These are phyloP conservation scores for Pleurotus citrinopileatus DNA, from an alignment of 768 basidiomycete species.

Conservation along the genomic window DNA sequence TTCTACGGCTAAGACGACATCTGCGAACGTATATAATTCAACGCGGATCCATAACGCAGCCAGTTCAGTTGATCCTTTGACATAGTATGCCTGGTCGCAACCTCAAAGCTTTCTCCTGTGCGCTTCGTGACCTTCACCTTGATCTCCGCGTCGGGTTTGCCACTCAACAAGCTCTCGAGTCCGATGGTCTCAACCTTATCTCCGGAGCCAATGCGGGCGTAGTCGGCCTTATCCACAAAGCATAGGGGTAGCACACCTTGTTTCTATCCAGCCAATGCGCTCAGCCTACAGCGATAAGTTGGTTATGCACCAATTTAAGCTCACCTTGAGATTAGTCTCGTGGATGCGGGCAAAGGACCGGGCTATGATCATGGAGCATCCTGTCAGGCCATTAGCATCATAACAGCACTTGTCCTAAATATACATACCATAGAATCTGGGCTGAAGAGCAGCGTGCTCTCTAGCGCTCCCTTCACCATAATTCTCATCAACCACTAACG, in stretches of 20 bases:
- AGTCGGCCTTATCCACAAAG: constrained; percentile 86
- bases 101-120: constrained; percentile 59
- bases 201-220: constrained; percentile 76
- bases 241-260: constrained; percentile 97
- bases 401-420: neutral
- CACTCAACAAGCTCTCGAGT: constrained; percentile 63
- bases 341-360: constrained; percentile 97
- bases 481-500: constrained; percentile 92
- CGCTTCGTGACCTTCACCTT: constrained; percentile 65
- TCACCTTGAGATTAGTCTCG: constrained; percentile 93
- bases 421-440: constrained; percentile 80
- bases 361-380: constrained; percentile 85
- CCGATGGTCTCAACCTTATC: constrained; percentile 84
- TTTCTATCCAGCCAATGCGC: constrained; percentile 54
- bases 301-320: neutral
- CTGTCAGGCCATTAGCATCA: constrained; percentile 29
- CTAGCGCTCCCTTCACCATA: constrained; percentile 98
- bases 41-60: constrained; percentile 83
- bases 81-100: constrained; percentile 86
- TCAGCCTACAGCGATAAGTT: constrained; percentile 13
- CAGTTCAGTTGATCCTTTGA: constrained; percentile 87
- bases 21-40: constrained; percentile 82
- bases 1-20: constrained; percentile 22
- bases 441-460: constrained; percentile 97
- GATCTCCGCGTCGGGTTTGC: constrained; percentile 42